These are phyloP conservation scores for Salpingoeca rosetta DNA, from an alignment of 78 protist species.

Conservation along the genomic window DNA sequence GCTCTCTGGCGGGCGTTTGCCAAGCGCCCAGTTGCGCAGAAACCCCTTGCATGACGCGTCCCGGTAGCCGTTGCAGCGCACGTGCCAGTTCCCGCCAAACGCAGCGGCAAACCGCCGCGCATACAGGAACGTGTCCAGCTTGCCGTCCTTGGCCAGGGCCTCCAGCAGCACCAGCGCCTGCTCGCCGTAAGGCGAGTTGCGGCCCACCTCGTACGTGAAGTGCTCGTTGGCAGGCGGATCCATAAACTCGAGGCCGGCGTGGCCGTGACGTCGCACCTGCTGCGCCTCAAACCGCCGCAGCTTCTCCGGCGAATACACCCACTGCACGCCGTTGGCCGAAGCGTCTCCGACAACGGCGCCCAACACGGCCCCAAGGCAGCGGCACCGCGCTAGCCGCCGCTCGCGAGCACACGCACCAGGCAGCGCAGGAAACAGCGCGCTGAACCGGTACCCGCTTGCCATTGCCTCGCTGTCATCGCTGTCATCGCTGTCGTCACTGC, in stretches of 20 bases:
- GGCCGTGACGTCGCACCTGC: neutral
- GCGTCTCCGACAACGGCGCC: neutral
- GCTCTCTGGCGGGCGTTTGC: neutral
- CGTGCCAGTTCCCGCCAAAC: neutral
- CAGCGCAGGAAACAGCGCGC: neutral
- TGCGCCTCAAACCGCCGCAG: neutral
- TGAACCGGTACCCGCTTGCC: neutral
- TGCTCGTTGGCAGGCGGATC: neutral
- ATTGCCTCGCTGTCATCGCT: neutral
- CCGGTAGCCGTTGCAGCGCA: neutral
- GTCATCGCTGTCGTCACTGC: too few species aligned
- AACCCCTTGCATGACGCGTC: neutral
- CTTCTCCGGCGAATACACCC: neutral
- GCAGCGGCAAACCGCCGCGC: neutral
- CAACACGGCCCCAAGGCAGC: neutral
- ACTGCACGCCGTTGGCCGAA: neutral
- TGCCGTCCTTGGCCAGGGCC: neutral
- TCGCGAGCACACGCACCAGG: neutral
- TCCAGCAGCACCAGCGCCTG: neutral
- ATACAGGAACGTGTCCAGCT: neutral
- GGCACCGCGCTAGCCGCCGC: neutral
- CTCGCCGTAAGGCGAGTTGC: neutral
- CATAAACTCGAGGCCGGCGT: neutral
- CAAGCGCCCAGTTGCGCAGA: neutral
- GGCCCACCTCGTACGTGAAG: neutral